Conservation (phyloP, 305 asterid genomes). For the Fraxinus velutina region DNA sequence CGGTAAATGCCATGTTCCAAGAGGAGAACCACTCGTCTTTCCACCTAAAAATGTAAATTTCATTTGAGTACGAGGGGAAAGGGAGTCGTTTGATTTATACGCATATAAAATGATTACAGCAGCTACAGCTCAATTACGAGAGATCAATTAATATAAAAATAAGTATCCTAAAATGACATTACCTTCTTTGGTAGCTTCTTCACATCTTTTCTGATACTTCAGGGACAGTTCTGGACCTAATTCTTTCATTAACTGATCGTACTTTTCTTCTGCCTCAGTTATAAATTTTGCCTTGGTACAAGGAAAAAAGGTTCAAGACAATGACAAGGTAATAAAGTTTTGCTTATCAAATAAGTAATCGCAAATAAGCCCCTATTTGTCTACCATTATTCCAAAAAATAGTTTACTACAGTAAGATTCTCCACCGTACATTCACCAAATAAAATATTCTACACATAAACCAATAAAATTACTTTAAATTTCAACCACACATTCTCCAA, state of each 20-base stretch:
- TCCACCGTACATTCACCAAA: too few species aligned
- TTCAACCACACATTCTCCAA: too few species aligned
- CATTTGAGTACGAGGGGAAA: background rate
- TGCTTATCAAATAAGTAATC: background rate
- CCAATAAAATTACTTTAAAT: too few species aligned
- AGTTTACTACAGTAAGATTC: too few species aligned
- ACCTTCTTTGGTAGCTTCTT: constrained; percentile 96
- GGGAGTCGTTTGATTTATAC: background rate
- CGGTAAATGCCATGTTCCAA: constrained; percentile 88
- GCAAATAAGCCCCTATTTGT: background rate
- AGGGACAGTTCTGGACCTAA: constrained; percentile 52
- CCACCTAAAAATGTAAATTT: constrained; percentile 49
- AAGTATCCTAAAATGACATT: background rate
- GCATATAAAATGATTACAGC: background rate
- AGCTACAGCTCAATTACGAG: background rate
- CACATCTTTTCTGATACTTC: constrained; percentile 69
- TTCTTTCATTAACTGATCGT: constrained; percentile 45
- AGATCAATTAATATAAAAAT: background rate
- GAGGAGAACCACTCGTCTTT: constrained; percentile 61
- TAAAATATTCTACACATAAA: too few species aligned
- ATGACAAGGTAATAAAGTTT: background rate
- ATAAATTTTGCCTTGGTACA: constrained; percentile 59
- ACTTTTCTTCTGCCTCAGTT: constrained; percentile 73
- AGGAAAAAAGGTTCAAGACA: background rate
- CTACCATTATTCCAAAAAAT: too few species aligned